Evolutionary conservation across 495 filamentous ascomycete species (phyloP), one percentile per base, ranked within the genome.

Genomic region (Penicillium waksmanii): DNA sequence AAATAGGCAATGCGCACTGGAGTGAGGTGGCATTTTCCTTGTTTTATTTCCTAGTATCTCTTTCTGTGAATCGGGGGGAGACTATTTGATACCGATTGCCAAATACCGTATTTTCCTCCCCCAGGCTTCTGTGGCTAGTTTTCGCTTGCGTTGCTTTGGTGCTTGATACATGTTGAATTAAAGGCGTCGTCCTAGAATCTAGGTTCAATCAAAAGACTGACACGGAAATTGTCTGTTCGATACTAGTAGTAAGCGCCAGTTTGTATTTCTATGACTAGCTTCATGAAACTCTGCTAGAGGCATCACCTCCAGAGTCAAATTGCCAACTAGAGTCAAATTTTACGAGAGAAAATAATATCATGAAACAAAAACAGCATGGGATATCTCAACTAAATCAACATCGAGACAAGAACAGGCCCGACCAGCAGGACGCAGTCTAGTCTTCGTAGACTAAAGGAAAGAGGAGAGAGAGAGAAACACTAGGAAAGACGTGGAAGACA

Each of bases 381-480:
- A 75, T 73, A 62, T 62, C 52, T 56, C 55, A 56, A 66, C 59
- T 53, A 53, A 57, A 57, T 36, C 44, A 57, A 60, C 23, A 53
- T 49, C 33, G 43, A 53, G 56, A 52, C 17, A 48, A 49, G 3
- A 27, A 33, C 7, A 31, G 15, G 43, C 13, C 50, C 51, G 38
- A 54, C 57, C 57, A 47, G 57, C 42, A 13, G 42, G 44, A 55
- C 51, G 55, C 46, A 44, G 13, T 49, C 57, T 2, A 34, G 27
- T 27, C 42, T 25, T 33, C 19, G 25, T 17, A 53, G 33, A 25
- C 19, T n/a, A 56, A 53, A 52, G 27, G 49, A 25, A 43, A 59
- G 17, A 48, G 19, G 43, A 62, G 33, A 57, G 50, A 51, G 52
- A 38, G 35, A 38, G 3, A 23, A 8, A 48, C 21, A 23, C 18